These are phyloP conservation scores for Curvularia hawaiiensis DNA, from an alignment of 2,329 filamentous ascomycete species.

Conservation along the genomic window DNA sequence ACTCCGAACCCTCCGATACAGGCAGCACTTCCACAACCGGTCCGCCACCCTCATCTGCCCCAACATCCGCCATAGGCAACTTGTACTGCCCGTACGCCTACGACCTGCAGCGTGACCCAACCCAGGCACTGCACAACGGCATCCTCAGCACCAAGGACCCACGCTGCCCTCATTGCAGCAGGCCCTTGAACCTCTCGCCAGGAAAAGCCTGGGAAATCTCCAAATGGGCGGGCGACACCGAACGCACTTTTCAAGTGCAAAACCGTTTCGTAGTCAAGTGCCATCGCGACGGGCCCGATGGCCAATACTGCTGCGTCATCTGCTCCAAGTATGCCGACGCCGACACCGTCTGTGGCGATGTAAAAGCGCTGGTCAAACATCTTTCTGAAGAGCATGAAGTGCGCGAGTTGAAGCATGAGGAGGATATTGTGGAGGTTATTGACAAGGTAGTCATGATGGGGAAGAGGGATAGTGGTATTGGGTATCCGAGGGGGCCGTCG, in stretches of 20 bases:
- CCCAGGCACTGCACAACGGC: constrained; percentile 32
- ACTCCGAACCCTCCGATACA: constrained; percentile 23
- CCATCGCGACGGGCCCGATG: constrained; percentile 39
- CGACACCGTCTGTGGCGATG: constrained; percentile 45
- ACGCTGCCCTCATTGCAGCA: constrained; percentile 40
- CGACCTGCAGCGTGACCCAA: constrained; percentile 37
- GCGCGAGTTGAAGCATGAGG: constrained; percentile 38
- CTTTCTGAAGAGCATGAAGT: constrained; percentile 42
- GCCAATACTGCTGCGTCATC: constrained; percentile 43
- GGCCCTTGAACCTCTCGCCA: constrained; percentile 38
- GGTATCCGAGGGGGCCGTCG: constrained; percentile 10
- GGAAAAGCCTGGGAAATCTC: constrained; percentile 45
- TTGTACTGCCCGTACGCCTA: constrained; percentile 41
- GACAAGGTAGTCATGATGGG: constrained; percentile 23
- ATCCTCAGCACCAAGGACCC: constrained; percentile 33
- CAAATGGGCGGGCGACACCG: constrained; percentile 37
- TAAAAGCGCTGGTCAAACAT: constrained; percentile 44
- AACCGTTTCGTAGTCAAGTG: constrained; percentile 48
- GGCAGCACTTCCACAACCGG: constrained; percentile 35
- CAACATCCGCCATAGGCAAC: constrained; percentile 21
- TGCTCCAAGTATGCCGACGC: constrained; percentile 32
- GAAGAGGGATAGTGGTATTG: constrained; percentile 36
- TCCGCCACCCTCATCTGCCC: constrained; percentile 26
- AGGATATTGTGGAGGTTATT: constrained; percentile 40
- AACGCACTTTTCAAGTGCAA: constrained; percentile 41